Percentiles rank a stretch among this genome's conserved stretches.
Conservation (phyloP, 1,284 basidiomycete genomes). For the Schizopora paradoxa region DNA sequence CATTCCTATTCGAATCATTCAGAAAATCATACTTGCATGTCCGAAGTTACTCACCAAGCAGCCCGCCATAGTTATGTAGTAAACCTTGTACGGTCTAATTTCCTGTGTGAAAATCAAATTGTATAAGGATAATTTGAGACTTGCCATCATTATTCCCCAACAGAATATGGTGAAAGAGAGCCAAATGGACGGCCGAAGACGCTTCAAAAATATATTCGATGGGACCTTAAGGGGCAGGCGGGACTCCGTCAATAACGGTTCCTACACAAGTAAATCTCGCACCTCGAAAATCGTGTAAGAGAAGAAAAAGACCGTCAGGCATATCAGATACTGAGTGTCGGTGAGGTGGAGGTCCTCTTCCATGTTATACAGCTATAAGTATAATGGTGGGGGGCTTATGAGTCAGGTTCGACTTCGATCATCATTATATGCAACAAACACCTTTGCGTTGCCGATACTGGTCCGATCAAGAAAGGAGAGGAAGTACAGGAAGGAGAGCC, state of each 20-base stretch:
- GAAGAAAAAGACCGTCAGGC: slow-evolving; percentile 60
- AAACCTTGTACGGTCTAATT: slow-evolving; percentile 63
- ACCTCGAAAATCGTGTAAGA: slow-evolving; percentile 62
- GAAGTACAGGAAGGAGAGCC: slow-evolving; percentile 68
- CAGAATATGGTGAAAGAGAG: slow-evolving; percentile 54
- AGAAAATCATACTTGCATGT: not conserved
- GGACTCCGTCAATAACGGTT: not conserved
- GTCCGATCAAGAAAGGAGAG: slow-evolving; percentile 73
- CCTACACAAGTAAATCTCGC: slow-evolving; percentile 25
- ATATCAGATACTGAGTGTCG: slow-evolving; percentile 59
- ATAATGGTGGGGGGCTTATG: not conserved
- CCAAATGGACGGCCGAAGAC: slow-evolving; percentile 61
- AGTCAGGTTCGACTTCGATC: not conserved
- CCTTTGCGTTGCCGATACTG: slow-evolving; percentile 77
- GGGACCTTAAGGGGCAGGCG: slow-evolving; percentile 41
- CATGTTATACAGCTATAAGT: slow-evolving; percentile 47
- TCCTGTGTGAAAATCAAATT: slow-evolving; percentile 5
- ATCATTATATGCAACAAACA: slow-evolving; percentile 24
- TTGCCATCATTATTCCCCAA: slow-evolving; percentile 70
- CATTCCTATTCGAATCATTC: slow-evolving; percentile 39
- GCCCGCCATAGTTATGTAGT: slow-evolving; percentile 55
- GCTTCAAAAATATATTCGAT: slow-evolving; percentile 65
- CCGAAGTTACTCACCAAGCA: slow-evolving; percentile 44
- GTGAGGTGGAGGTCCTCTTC: slow-evolving; percentile 49
- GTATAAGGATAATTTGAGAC: not conserved